Conservation (phyloP, 352 stramenopile genomes). For the Phytophthora vignae region DNA sequence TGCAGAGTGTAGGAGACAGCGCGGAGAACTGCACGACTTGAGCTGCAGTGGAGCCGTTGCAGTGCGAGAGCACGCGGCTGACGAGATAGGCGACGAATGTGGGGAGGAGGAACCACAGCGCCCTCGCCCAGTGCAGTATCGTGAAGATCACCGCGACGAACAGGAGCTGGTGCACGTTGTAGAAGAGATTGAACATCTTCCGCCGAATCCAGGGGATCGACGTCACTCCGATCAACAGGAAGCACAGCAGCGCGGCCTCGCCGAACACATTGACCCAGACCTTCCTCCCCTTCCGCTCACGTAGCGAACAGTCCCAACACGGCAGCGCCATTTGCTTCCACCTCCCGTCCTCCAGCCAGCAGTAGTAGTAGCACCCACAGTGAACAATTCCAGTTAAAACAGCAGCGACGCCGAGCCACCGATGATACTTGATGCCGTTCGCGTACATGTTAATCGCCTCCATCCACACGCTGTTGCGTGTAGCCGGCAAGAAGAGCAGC, state of each 20-base stretch:
- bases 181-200: slow-evolving; percentile 51
- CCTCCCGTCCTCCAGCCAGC: slow-evolving; percentile 31
- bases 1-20: slow-evolving; percentile 33
- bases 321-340: slow-evolving; percentile 41
- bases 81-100: slow-evolving; percentile 46
- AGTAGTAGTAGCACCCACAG: slow-evolving; percentile 40
- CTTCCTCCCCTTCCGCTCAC: slow-evolving; percentile 25
- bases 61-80: slow-evolving; percentile 41
- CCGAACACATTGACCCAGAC: slow-evolving; percentile 63
- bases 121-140: slow-evolving; percentile 41
- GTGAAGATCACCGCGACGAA: slow-evolving; percentile 46
- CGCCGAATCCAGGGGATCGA: slow-evolving; percentile 51
- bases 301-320: slow-evolving; percentile 52
- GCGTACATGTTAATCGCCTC: slow-evolving; percentile 57
- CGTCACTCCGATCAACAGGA: slow-evolving; percentile 50
- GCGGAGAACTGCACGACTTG: slow-evolving; percentile 37
- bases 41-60: slow-evolving; percentile 28
- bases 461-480: slow-evolving; percentile 58
- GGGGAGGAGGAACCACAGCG: slow-evolving; percentile 46
- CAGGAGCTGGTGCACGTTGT: slow-evolving; percentile 57
- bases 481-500: slow-evolving; percentile 54
- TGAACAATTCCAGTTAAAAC: slow-evolving; percentile 47
- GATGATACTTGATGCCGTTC: slow-evolving; percentile 60
- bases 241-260: slow-evolving; percentile 44
- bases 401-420: slow-evolving; percentile 48